Evolutionary conservation across 768 basidiomycete genomes (phyloP).

Genomic region (Cystobasidium onofrii): DNA sequence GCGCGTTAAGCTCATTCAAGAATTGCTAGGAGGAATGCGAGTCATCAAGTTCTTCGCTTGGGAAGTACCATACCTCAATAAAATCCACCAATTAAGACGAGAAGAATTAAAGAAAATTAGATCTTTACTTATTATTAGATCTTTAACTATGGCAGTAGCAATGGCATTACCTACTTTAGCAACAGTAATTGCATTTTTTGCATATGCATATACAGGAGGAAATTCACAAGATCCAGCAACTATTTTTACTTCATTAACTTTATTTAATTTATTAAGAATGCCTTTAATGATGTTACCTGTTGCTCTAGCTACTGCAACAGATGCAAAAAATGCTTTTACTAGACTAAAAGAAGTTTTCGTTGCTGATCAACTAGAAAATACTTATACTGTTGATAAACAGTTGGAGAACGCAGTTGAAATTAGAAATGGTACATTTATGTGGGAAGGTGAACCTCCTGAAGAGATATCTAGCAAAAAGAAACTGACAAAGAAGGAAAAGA

Average conservation of each 20-base stretch:
- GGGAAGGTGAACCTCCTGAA: conserved; percentile 64
- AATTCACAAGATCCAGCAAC: conserved; percentile 56
- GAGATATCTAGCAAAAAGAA: conserved; percentile 39
- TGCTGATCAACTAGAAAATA: conserved; percentile 65
- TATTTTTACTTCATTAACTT: conserved; percentile 73
- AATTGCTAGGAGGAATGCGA: conserved; percentile 79
- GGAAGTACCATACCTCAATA: conserved; percentile 60
- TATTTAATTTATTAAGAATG: conserved; percentile 68
- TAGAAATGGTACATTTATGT: conserved; percentile 65
- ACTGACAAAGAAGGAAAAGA: conserved; percentile 38
- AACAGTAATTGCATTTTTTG: conserved; percentile 60
- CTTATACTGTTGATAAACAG: conserved; percentile 53
- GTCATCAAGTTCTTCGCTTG: conserved; percentile 73
- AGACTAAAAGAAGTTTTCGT: conserved; percentile 74
- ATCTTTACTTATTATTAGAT: conserved; percentile 41
- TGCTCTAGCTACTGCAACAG: conserved; percentile 48
- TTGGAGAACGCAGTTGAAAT: conserved; percentile 62
- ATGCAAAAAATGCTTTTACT: conserved; percentile 68
- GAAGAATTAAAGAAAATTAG: conserved; percentile 61
- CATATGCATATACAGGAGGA: conserved; percentile 67
- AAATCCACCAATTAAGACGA: conserved; percentile 61
- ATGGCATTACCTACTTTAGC: conserved; percentile 61
- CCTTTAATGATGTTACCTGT: conserved; percentile 32
- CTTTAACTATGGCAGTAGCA: conserved; percentile 38
- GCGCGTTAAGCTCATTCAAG: conserved; percentile 78